phyloP scores from a whole-genome alignment of 176 grass and related monocot genomes.

The Luzula sylvatica region DNA sequence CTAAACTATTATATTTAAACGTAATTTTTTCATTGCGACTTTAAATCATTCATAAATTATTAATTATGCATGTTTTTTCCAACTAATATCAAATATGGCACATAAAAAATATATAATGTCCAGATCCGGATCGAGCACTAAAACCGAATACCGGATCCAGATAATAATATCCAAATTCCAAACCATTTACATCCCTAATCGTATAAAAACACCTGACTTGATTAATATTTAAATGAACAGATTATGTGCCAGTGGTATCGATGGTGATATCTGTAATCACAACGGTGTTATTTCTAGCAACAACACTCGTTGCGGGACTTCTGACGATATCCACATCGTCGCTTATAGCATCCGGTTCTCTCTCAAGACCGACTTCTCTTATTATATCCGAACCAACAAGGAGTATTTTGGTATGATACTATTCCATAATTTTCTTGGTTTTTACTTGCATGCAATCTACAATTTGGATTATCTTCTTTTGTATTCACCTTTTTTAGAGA shows the following conservation, averaged over 20 bases:
- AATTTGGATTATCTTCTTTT: conserved; percentile 11
- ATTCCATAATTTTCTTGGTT: not conserved
- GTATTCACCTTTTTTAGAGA: conserved; percentile 40
- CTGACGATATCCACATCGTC: conserved; percentile 60
- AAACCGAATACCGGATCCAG: no score
- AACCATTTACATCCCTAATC: not conserved
- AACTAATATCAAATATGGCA: no score
- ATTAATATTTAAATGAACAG: conserved; percentile 21
- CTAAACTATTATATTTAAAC: no score
- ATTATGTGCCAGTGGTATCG: conserved; percentile 59
- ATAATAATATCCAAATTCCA: no score
- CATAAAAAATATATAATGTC: no score
- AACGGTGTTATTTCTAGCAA: conserved; percentile 32
- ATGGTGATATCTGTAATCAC: conserved; percentile 40
- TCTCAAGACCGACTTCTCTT: conserved; percentile 48
- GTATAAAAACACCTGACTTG: no score
- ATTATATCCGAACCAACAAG: conserved; percentile 75
- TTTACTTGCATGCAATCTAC: not conserved
- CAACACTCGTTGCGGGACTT: conserved; percentile 37
- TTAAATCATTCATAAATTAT: no score
- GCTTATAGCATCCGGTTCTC: conserved; percentile 54
- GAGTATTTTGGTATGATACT: conserved; percentile 49
- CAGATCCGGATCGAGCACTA: no score
- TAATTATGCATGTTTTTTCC: no score
- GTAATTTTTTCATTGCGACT: no score